Evolutionary conservation across 352 stramenopile species (phyloP).

Genomic region (Phytophthora hibernalis): DNA sequence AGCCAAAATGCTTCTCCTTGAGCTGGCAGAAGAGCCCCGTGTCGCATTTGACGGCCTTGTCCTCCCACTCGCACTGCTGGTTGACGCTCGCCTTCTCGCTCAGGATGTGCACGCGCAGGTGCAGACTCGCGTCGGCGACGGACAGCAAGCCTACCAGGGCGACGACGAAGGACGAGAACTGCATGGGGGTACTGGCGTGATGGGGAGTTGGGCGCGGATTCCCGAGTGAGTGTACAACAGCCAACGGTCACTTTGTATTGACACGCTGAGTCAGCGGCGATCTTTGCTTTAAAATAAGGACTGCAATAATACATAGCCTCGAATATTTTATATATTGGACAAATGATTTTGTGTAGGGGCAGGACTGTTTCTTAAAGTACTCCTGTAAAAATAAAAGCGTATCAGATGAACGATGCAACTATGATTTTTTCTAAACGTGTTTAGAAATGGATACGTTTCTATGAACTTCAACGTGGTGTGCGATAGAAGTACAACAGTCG

Average conservation of each 20-base stretch:
- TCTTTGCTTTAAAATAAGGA: too few relatives aligned
- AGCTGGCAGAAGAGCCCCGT: constrained; percentile 34
- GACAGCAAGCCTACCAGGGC: constrained; percentile 18
- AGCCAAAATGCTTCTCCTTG: constrained; percentile 35
- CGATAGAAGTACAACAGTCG: too few relatives aligned
- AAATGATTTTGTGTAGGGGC: background rate
- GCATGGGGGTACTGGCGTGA: constrained; percentile 12
- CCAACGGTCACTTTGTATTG: background rate
- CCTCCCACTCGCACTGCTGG: constrained; percentile 41
- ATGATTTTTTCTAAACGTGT: constrained; percentile 17
- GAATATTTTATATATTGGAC: background rate
- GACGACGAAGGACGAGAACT: constrained; percentile 24
- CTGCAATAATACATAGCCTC: background rate
- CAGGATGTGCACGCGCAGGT: constrained; percentile 38
- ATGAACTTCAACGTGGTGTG: constrained; percentile 19
- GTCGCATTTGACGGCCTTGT: constrained; percentile 40
- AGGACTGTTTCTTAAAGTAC: background rate
- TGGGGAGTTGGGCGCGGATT: constrained; percentile 19
- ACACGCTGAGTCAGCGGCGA: constrained; percentile 8
- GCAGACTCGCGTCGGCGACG: constrained; percentile 15
- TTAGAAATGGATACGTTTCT: constrained; percentile 28
- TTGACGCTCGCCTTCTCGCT: constrained; percentile 26
- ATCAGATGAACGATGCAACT: constrained; percentile 9
- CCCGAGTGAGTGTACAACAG: constrained; percentile 17
- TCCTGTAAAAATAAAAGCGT: background rate